Evolutionary conservation across 805 yeast genomes (phyloP), one percentile per base, ranked within the genome.

Genomic region (Candida khao-thaluensis): DNA sequence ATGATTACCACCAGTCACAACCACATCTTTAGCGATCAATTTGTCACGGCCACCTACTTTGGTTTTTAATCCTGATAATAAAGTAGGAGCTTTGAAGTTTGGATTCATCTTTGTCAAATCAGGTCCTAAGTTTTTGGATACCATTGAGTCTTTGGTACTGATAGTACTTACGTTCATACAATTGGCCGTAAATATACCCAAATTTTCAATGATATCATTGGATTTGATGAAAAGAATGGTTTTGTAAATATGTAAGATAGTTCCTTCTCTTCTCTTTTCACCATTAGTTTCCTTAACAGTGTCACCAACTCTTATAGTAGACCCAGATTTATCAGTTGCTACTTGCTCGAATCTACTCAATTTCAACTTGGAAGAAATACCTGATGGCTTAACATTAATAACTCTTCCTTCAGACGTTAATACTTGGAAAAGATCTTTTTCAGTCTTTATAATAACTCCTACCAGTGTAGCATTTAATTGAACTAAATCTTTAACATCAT

Each of bases 81-180:
- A 73, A 17, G 60, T 58, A n/a, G 89, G 85, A 11, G 91, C 59
- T 67, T 75, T 72, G 52, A 77, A 59, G 51, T 73, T 76, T 17
- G 99, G 98, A 62, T 91, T 91, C 95, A 91, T 86, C 50, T 81
- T 81, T 37, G 80, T 77, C 46, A 91, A 72, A 56, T 88, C 95
- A 34, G 80, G 79, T 6, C 69, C 76, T 51, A 74, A 68, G 50
- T 65, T 69, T 32, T 71, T 65, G n/a, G 80, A 73, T 14, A 71
- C 61, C 49, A 83, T 67, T 38, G 85, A 82, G 43, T 85, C 89
- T 62, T 88, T 89, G 14, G 95, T 85, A 7, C 95, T 81, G 36
- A 89, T 78, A 5, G 96, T 87, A 48, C 82, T 81, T 28, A 91
- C 87, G 53, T 83, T 82, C 54, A 78, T 67, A 16, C 89, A 76